Percentiles rank a stretch among this genome's conserved stretches.
Conservation (phyloP, 345 rosid species). For the Populus simonii region DNA sequence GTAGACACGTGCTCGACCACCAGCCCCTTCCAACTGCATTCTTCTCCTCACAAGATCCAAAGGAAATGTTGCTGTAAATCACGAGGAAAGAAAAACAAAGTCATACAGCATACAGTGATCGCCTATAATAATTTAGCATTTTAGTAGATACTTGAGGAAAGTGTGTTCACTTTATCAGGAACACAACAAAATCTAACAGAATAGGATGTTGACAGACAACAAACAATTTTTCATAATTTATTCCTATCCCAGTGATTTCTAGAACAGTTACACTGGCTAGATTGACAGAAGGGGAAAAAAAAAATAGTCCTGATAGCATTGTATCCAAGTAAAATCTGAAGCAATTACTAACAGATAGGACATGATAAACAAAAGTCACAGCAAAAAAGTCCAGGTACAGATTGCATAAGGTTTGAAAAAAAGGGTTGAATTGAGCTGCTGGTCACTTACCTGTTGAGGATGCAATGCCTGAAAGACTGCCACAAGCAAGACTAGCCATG, state of each 20-base stretch:
- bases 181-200: not conserved
- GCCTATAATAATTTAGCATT: not conserved
- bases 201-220: not conserved
- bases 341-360: not conserved
- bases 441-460: slow-evolving; percentile 74
- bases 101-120: not conserved
- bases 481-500: slow-evolving; percentile 69
- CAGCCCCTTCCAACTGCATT: slow-evolving; percentile 88
- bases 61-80: slow-evolving; percentile 74
- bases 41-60: slow-evolving; percentile 91
- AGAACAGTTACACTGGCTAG: not conserved
- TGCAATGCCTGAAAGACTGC: slow-evolving; percentile 90
- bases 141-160: not conserved
- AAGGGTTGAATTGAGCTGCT: not conserved
- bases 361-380: not conserved
- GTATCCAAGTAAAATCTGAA: not conserved
- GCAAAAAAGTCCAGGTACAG: not conserved
- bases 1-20: slow-evolving; percentile 71
- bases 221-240: not conserved
- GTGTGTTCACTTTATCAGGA: not conserved
- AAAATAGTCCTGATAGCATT: not conserved
- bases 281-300: not conserved
- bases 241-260: not conserved
- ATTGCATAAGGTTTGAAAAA: not conserved
- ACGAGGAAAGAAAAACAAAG: not conserved